Base-by-base conservation (phyloP, 164 flowering plant species). In the Nelumbo lutea region DNA sequence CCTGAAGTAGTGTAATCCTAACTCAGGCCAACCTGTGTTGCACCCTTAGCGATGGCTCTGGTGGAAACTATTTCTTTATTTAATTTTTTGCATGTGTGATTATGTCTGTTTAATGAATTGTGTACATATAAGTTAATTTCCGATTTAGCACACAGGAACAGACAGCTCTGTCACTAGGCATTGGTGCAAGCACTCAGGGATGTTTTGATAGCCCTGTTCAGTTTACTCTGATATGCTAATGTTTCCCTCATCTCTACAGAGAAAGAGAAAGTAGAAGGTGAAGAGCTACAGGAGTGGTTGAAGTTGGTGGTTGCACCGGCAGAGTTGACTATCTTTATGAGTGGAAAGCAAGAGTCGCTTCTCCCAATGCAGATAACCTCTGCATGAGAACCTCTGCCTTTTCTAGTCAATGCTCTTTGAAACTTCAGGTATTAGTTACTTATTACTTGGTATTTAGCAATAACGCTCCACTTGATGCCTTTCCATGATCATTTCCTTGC, bases 181-280 rank as follows among this genome's bases (percentile, higher is more conserved):
- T 7, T 46, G 57, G 57, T 14, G 8, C 2, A 51, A 14, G 11
- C 55, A 2, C 55, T 10, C 11, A 14, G 55, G 2, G 55, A 7
- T 64, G 39, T 38, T 72, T 38, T 27, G n/a, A 44, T 51, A 42
- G n/a, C 27, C 59, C 68, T 59, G 27, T 55, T 53, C 14, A 3
- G 57, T 11, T 53, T 2, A 2, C 14, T 53, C 14, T 53, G 14
- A 3, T 53, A 53, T 53, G 11, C 57, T 53, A 15, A 64, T 59
- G 39, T 15, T 48, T 43, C 14, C 50, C 38, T 1, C 41, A 59
- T 56, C 27, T 64, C 42, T 74, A 46, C 86, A 93, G 98, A 82
- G 38, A 91, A 83, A 13, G 98, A 91, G 83, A 91, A 91, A 78
- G 97, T 93, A 43, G 98, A 91, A 79, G 98, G 98, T 14, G 91